Base-by-base conservation (phyloP, 106 monocot species). In the Dioscorea zingiberensis region DNA sequence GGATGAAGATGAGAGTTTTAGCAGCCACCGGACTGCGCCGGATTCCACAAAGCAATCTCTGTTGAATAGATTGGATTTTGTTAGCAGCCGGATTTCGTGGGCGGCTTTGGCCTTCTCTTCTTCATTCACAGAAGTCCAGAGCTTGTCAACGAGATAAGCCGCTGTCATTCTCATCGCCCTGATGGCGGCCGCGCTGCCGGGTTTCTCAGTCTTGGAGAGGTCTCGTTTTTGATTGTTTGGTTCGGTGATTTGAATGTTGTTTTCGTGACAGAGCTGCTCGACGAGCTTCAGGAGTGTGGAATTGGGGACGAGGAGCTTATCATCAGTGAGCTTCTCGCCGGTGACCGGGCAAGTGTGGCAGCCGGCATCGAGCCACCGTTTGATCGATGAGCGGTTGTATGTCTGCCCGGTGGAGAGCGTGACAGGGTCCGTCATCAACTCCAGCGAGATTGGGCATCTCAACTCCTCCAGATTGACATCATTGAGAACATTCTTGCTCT, bases 401-500 rank as follows among this genome's bases (percentile, higher is more conserved):
- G 97, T 97, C 54, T 88, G 92, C 5, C 97, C 97, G 1, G 97
- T 88, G 27, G 75, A 71, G 8, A 97, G 68, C 15, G 82, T 92
- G 19, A 97, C 97, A 0, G 97, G 92, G 48, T 97, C 91, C 0
- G 57, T 56, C 97, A 97, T 97, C 51, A 89, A 62, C 48, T 97
- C 92, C 4, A 97, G 84, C 3, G 88, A 84, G 26, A 97, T 97
- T 2, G 97, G 92, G 65, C 97, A 97, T 38, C 58, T 68, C 55
- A 97, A 66, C 10, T 63, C 49, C 0, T 92, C 97, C 21, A 60
- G 65, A 15, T 73, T 75, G 13, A 83, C 62, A 32, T 38, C 54
- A 18, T 71, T 47, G 21, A 70, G 12, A 25, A 23, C 26, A 18
- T 2, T 19, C 19, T 8, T 18, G 24, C 21, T 14, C 30, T 25